phyloP scores from a whole-genome alignment of 129 eudicot genomes.

The Solidago caesia region DNA sequence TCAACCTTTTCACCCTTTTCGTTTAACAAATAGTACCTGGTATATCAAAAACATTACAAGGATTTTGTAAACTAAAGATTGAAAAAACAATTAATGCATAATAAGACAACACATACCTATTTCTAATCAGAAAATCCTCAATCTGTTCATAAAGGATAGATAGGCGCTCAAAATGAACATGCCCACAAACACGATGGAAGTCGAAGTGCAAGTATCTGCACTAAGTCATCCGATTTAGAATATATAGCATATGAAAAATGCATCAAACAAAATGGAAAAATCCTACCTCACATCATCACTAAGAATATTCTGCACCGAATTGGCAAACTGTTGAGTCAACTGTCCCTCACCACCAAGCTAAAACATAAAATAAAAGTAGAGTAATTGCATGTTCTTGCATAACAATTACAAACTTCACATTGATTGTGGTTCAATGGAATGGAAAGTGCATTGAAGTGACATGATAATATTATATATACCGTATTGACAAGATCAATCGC shows the following conservation, averaged over 20 bases:
- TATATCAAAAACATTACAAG: neutral
- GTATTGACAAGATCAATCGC: slow-evolving; percentile 65
- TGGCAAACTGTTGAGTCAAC: slow-evolving; percentile 59
- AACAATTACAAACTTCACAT: neutral
- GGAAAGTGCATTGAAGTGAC: neutral
- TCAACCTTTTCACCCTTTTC: slow-evolving; percentile 85
- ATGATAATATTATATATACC: neutral
- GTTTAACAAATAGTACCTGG: slow-evolving; percentile 73
- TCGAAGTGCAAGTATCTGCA: slow-evolving; percentile 90
- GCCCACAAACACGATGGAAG: slow-evolving; percentile 89
- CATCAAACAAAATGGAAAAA: slow-evolving; percentile 9
- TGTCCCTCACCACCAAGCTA: slow-evolving; percentile 87
- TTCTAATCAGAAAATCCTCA: slow-evolving; percentile 67
- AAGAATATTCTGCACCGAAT: slow-evolving; percentile 60
- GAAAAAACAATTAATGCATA: slow-evolving; percentile 1
- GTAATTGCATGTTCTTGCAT: neutral
- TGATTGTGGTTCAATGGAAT: too few species aligned
- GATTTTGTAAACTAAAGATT: neutral
- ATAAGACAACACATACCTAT: slow-evolving; percentile 45
- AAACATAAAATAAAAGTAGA: slow-evolving; percentile 18
- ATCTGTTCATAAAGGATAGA: slow-evolving; percentile 82
- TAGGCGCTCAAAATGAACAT: slow-evolving; percentile 77
- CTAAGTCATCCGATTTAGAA: slow-evolving; percentile 22
- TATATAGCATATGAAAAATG: neutral
- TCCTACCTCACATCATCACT: slow-evolving; percentile 77